phyloP scores from a whole-genome alignment of 495 filamentous ascomycete species.

The Aspergillus campestris region DNA sequence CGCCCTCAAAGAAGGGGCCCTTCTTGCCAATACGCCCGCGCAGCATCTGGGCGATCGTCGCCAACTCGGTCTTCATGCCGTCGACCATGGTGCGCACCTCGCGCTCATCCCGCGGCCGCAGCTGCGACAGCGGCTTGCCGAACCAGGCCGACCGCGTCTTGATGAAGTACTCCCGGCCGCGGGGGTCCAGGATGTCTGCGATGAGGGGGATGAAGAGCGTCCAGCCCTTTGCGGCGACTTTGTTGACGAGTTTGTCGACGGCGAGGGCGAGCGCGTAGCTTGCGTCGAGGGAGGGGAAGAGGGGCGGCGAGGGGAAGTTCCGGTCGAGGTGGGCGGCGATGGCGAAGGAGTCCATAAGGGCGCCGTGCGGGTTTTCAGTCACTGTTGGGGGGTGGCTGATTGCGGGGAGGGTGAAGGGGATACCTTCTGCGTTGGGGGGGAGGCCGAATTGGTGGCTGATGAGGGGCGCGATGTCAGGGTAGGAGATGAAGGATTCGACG shows the following conservation, averaged over 20 bases:
- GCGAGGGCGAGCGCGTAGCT: constrained; percentile 15
- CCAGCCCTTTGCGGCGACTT: not conserved
- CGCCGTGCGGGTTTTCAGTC: constrained; percentile 16
- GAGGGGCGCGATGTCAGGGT: constrained; percentile 32
- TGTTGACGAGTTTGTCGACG: constrained; percentile 8
- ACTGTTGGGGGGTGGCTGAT: constrained; percentile 24
- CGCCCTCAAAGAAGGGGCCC: constrained; percentile 16
- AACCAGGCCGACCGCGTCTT: constrained; percentile 20
- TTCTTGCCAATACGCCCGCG: constrained; percentile 10
- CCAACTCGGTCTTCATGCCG: constrained; percentile 7
- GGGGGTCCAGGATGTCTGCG: constrained; percentile 17
- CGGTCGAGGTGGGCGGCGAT: constrained; percentile 32
- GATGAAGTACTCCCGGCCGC: constrained; percentile 24
- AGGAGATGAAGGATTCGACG: constrained; percentile 34
- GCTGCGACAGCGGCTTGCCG: constrained; percentile 24
- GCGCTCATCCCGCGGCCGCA: constrained; percentile 12
- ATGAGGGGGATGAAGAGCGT: constrained; percentile 9
- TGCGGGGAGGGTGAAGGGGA: constrained; percentile 30
- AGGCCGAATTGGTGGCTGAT: constrained; percentile 15
- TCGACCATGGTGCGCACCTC: constrained; percentile 1
- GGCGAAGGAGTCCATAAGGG: constrained; percentile 32
- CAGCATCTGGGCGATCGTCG: constrained; percentile 11
- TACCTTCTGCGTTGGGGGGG: constrained; percentile 12
- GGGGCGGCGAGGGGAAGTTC: constrained; percentile 19
- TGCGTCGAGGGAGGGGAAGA: constrained; percentile 17